Evolutionary conservation across 805 yeast species (phyloP), one percentile per base, ranked within the genome.

Genomic region (Pichia manshurica): DNA sequence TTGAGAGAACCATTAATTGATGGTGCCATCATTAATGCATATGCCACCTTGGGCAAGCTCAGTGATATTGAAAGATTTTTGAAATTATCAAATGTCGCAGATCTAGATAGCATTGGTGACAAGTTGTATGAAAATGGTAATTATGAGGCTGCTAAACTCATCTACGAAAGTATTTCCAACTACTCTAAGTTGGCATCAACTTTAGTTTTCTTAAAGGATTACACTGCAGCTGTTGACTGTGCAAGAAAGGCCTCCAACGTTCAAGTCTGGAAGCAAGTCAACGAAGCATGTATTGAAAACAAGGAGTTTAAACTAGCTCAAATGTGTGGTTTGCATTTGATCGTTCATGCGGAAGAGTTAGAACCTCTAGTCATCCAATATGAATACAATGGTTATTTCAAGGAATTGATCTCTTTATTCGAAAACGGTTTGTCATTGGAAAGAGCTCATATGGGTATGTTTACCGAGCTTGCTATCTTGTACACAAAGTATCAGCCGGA

Each of bases 371-470:
- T 91, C 39, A 74, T 72, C 53, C 85, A 84, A 56, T 93, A 93
- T 65, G 97, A 93, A 70, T 74, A 78, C 64, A 79, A 84, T 56
- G 99, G 99, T 39, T 87, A 88, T 69, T 90, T 90, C 70, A 85
- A 82, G 56, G 96, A 93, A 73, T 75, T 93, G 55, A 87, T 91
- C 54, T 80, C 96, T 16, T 78, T 93, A 60, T 88, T 93, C 60
- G 99, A 93, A 69, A 91, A 89, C 59, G 98, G 98, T 55, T 77
- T 93, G 51, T 95, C 96, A 37, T 77, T 93, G 57, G 99, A 93
- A 74, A 86, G 99, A 67, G 99, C 99, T 34, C 99, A 93, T 65
- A 93, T 93, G 99, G 99, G 98, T 58, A 91, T 93, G 97, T 93
- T 93, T 67, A 93, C 99, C 10, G 97, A 90, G 69, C 77, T 93